These are phyloP conservation scores for Aureobasidium uvarum DNA, from an alignment of 2,329 filamentous ascomycete species.

Conservation along the genomic window DNA sequence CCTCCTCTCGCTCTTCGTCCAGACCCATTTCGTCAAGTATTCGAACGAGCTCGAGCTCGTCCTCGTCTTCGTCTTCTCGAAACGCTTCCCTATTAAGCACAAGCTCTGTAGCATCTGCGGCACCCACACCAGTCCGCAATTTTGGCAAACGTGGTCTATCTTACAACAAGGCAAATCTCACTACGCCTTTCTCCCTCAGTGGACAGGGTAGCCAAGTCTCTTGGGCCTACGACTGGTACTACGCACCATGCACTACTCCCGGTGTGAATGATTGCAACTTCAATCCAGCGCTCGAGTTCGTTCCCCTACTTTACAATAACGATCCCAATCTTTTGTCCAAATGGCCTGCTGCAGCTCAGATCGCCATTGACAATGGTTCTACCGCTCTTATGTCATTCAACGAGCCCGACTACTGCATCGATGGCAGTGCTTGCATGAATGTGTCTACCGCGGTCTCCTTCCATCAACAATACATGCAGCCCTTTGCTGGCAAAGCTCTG, in stretches of 20 bases:
- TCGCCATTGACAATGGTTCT: slow-evolving; percentile 37
- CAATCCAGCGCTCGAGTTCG: slow-evolving; percentile 33
- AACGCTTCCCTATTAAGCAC: background rate
- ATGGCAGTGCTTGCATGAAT: slow-evolving; percentile 55
- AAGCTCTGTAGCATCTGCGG: background rate
- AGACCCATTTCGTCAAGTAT: background rate
- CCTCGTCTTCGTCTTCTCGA: background rate
- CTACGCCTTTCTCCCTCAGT: slow-evolving; percentile 47
- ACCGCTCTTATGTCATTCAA: slow-evolving; percentile 64
- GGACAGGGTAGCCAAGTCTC: slow-evolving; percentile 33
- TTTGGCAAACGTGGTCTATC: slow-evolving; percentile 61
- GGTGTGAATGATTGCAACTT: slow-evolving; percentile 29
- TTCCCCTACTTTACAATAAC: slow-evolving; percentile 34
- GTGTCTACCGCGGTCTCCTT: slow-evolving; percentile 50
- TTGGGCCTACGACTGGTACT: slow-evolving; percentile 36
- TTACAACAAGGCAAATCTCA: slow-evolving; percentile 59
- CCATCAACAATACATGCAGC: slow-evolving; percentile 56
- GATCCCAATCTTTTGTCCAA: slow-evolving; percentile 28
- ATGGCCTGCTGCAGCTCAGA: slow-evolving; percentile 32
- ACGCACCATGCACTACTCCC: slow-evolving; percentile 18
- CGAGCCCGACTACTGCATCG: slow-evolving; percentile 59
- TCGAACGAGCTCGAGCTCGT: background rate
- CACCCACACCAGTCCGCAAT: slow-evolving; percentile 29
- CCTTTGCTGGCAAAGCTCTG: slow-evolving; percentile 48
- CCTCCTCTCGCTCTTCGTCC: background rate